A percentile compares a stretch with the other conserved stretches of the same genome.
Conservation (phyloP, 1,139 yeast species). For the Kurtzmaniella natalensis region DNA sequence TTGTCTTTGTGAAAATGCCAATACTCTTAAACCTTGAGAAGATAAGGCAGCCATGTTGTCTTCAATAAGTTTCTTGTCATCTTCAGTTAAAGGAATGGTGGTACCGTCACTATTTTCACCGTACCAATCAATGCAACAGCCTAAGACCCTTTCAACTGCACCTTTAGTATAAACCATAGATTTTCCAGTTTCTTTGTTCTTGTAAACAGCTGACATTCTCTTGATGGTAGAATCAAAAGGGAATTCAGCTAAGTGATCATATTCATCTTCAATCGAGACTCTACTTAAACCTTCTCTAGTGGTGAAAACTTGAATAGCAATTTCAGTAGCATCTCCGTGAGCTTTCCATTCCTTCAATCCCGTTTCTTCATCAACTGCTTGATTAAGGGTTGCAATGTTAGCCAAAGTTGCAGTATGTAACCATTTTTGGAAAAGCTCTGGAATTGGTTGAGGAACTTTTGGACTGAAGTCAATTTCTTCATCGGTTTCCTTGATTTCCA, state of each 20-base stretch:
- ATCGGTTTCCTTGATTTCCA: constrained; percentile 22
- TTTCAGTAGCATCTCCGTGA: constrained; percentile 36
- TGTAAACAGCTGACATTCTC: constrained; percentile 45
- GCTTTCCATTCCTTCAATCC: constrained; percentile 31
- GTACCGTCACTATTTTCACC: constrained; percentile 22
- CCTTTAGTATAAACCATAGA: constrained; percentile 42
- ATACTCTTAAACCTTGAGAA: constrained; percentile 40
- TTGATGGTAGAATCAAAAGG: constrained; percentile 38
- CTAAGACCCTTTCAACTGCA: constrained; percentile 48
- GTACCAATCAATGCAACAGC: constrained; percentile 32
- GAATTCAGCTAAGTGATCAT: constrained; percentile 25
- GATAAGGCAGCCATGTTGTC: constrained; percentile 34
- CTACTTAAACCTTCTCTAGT: constrained; percentile 21
- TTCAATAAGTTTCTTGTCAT: constrained; percentile 21
- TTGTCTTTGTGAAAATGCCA: constrained; percentile 37
- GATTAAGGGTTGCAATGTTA: constrained; percentile 28
- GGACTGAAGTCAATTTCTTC: constrained; percentile 26
- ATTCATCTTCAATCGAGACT: constrained; percentile 13
- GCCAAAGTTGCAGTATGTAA: constrained; percentile 29
- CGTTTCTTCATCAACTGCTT: constrained; percentile 20
- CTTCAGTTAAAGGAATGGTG: constrained; percentile 18
- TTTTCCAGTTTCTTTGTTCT: constrained; percentile 13
- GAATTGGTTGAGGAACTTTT: constrained; percentile 8
- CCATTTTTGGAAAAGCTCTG: constrained; percentile 19
- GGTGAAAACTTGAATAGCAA: constrained; percentile 33